Percentiles rank a stretch among this genome's conserved stretches.
Evolutionary conservation across 2,329 filamentous ascomycete species (phyloP).

Genomic region (Orbilia brochopaga): DNA sequence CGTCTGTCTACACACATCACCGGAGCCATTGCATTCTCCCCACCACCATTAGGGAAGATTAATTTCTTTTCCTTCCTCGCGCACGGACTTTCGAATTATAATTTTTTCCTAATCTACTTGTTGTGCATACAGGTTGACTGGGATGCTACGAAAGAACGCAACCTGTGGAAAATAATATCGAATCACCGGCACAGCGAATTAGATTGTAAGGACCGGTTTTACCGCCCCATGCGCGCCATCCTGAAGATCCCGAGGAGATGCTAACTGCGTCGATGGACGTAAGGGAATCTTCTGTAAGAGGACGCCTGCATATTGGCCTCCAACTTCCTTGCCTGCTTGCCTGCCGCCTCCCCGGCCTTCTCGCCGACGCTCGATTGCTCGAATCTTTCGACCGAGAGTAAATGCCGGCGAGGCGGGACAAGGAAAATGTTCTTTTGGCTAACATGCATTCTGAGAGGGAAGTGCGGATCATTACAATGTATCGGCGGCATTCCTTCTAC

Average conservation of each 20-base stretch:
- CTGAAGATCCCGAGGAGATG: conserved; percentile 25
- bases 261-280: conserved; percentile 51
- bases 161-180: conserved; percentile 87
- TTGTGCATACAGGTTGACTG: conserved; percentile 73
- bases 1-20: conserved; percentile 15
- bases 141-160: conserved; percentile 84
- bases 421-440: conserved; percentile 64
- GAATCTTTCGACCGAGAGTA: neutral
- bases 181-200: conserved; percentile 79
- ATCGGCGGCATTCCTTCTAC: conserved; percentile 82
- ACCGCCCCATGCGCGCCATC: conserved; percentile 1
- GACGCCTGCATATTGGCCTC: conserved; percentile 1
- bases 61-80: conserved; percentile 14
- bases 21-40: conserved; percentile 8
- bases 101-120: neutral
- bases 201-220: conserved; percentile 69
- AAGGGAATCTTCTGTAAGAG: conserved; percentile 50
- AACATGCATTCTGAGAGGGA: conserved; percentile 57
- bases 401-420: neutral
- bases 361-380: neutral
- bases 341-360: neutral
- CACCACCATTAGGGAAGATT: neutral
- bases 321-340: neutral
- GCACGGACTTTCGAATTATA: neutral
- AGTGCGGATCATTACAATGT: conserved; percentile 81